These are phyloP conservation scores for Colletotrichum sp. DNA, from an alignment of 2,329 filamentous ascomycete genomes.

Conservation along the genomic window DNA sequence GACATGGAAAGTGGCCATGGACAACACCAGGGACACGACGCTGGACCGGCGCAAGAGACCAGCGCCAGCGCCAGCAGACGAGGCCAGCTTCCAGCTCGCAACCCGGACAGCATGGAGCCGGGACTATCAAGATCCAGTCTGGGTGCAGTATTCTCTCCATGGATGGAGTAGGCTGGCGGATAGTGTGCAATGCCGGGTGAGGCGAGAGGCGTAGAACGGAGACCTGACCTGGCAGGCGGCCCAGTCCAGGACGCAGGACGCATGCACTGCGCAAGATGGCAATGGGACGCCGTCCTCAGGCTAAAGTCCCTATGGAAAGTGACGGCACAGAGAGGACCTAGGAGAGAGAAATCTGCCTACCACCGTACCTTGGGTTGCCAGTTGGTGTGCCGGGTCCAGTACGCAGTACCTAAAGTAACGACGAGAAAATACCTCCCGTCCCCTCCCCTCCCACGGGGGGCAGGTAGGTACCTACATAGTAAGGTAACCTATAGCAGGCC, in stretches of 20 bases:
- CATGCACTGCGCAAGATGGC: constrained; percentile 14
- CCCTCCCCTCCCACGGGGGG: background rate
- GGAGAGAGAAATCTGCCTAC: background rate
- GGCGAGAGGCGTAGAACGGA: constrained; percentile 5
- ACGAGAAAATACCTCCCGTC: background rate
- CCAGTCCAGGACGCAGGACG: background rate
- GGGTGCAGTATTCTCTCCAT: background rate
- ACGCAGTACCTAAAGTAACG: background rate
- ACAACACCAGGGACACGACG: background rate
- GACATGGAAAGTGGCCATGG: background rate
- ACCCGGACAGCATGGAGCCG: background rate
- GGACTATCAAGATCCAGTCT: background rate
- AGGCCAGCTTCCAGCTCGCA: background rate
- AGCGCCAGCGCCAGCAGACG: background rate
- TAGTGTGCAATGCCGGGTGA: background rate
- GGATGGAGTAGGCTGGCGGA: background rate
- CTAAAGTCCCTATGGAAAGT: background rate
- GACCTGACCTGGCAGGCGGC: background rate
- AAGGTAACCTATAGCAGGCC: background rate
- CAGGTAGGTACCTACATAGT: background rate
- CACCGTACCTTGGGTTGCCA: no score
- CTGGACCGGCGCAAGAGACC: background rate
- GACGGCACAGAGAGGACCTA: background rate
- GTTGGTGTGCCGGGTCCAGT: no score
- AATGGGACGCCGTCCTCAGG: background rate